phyloP scores from a whole-genome alignment of 2,329 filamentous ascomycete genomes.

The Fusarium lyarnte region DNA sequence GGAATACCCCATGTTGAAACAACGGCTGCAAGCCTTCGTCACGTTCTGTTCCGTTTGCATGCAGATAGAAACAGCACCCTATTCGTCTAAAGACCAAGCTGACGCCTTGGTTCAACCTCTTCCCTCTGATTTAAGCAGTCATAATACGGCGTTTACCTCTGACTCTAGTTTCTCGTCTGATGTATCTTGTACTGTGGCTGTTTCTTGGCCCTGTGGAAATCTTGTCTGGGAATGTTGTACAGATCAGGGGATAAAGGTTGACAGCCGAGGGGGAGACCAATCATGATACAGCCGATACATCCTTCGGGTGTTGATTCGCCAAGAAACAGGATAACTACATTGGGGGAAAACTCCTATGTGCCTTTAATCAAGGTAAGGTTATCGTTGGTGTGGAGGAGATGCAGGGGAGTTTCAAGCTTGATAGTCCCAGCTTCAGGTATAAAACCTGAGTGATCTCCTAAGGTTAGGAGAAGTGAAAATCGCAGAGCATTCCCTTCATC shows the following conservation, averaged over 20 bases:
- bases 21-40: conserved; percentile 23
- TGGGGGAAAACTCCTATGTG: not conserved
- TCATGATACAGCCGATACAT: conserved; percentile 29
- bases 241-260: conserved; percentile 8
- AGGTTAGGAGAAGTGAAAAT: not conserved
- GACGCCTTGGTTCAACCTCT: conserved; percentile 6
- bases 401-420: not conserved
- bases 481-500: not conserved
- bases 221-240: conserved; percentile 28
- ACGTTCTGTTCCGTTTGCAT: conserved; percentile 17
- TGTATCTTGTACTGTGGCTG: conserved; percentile 1
- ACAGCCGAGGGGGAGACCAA: conserved; percentile 32
- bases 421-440: not conserved
- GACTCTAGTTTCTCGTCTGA: not conserved
- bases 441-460: conserved; percentile 16
- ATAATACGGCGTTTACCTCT: not conserved
- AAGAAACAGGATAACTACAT: not conserved
- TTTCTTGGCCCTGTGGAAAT: conserved; percentile 22
- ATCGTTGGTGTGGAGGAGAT: conserved; percentile 14
- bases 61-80: not conserved
- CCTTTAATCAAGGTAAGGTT: conserved; percentile 24
- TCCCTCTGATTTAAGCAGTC: conserved; percentile 14
- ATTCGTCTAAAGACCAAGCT: conserved; percentile 11
- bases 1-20: conserved; percentile 36
- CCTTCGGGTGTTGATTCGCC: conserved; percentile 22